Base-by-base conservation (phyloP, 345 rosid species). In the Salix caprea region DNA sequence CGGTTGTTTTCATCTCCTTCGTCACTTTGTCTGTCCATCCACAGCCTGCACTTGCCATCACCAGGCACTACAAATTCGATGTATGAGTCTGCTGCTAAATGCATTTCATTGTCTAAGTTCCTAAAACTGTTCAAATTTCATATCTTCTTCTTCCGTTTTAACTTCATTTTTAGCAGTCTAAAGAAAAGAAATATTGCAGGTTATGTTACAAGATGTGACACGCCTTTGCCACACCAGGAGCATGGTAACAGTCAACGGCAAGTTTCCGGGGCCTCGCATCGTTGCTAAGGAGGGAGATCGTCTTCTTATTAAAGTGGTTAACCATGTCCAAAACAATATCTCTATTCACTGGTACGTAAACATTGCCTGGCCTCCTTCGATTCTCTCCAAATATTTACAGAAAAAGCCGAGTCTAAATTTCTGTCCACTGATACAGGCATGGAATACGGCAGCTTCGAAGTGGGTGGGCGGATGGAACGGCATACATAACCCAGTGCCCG, bases 211-310 rank as follows among this genome's bases (percentile, higher is more conserved):
- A 52, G 52, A 77, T 65, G 76, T 77, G 56, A 71, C 80, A 2
- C 75, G 80, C 52, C 80, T 77, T 28, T 77, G 80, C 71, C 44
- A 71, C 23, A 71, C 66, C 39, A 77, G 52, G 66, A 78, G 81
- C 67, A 72, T 28, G 58, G 61, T 78, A 13, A 67, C 80, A 23
- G 80, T 71, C 18, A 77, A 71, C 3, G 75, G 80, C 2, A 58
- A 36, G 48, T 77, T 77, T 40, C 80, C 80, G 48, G 80, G 80
- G 39, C 80, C 80, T 64, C 80, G 80, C 65, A 77, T 72, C 24
- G 76, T 78, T 34, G 76, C 81, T 5, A 78, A 76, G 40, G 76
- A 78, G 36, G 76, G 76, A 2, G 81, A 78, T 26, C 48, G 65
- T 52, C 81, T 78, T 39, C 67, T 78, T 26, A 66, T 78, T 26